phyloP scores from a whole-genome alignment of 2,329 filamentous ascomycete species.

The Pestalotiopsis sp. region DNA sequence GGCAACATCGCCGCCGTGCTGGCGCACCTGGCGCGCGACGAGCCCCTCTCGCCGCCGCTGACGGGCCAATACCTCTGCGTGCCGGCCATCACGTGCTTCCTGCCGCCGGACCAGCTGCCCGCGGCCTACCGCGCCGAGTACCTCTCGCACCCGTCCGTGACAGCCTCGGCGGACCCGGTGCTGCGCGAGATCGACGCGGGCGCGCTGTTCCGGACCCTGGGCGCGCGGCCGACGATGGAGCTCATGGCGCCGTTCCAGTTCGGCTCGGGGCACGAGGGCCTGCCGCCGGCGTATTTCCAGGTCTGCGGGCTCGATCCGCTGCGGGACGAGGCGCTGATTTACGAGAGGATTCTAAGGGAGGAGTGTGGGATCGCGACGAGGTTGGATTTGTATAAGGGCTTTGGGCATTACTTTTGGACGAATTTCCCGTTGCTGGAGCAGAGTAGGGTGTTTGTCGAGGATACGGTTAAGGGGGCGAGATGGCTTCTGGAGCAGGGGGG shows the following conservation, averaged over 20 bases:
- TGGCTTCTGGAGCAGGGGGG: constrained; percentile 27
- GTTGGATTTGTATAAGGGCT: constrained; percentile 35
- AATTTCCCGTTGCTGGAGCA: constrained; percentile 25
- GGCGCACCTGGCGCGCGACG: constrained; percentile 41
- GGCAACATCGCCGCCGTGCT: constrained; percentile 41
- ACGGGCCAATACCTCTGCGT: constrained; percentile 50
- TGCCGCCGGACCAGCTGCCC: constrained; percentile 20
- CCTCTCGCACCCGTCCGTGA: constrained; percentile 26
- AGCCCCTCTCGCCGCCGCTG: constrained; percentile 41
- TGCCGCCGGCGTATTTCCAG: constrained; percentile 52
- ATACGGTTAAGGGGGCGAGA: constrained; percentile 25
- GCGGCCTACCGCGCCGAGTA: constrained; percentile 28
- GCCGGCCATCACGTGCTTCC: constrained; percentile 33
- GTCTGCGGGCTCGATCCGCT: constrained; percentile 52
- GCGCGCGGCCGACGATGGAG: constrained; percentile 17
- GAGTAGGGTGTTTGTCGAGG: constrained; percentile 27
- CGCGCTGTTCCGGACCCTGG: constrained; percentile 8
- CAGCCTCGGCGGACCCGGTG: constrained; percentile 24
- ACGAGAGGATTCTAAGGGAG: constrained; percentile 48
- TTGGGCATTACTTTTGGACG: constrained; percentile 31
- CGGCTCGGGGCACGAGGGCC: constrained; percentile 27
- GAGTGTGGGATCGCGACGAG: constrained; percentile 43
- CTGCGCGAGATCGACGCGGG: constrained; percentile 15
- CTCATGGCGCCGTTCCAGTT: constrained; percentile 24
- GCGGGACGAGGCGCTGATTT: constrained; percentile 55